Evolutionary conservation across 257 asterid species (phyloP), one percentile per base, ranked within the genome.

Genomic region (Thymus quinquecostatus): DNA sequence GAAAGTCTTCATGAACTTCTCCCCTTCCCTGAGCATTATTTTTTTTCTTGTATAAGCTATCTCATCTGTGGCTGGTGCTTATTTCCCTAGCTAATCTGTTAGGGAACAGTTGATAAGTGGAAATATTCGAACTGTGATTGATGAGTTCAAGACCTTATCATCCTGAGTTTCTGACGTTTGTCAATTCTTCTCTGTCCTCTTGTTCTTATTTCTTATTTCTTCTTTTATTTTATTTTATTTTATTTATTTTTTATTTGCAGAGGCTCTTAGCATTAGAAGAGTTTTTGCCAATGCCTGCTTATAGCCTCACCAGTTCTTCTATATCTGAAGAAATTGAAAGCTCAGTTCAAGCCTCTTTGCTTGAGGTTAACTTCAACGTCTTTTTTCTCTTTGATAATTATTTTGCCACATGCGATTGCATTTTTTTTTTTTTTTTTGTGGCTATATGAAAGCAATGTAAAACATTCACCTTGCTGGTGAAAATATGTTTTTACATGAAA

Each of bases 231-330:
- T 40, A 41, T 55, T 55, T n/a, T 14, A 67, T 57, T 75, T 36
- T 40, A 55, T 10, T 45, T 27, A 11, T 49, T 61, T 63, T 61
- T 60, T 68, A 79, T 57, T 12, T 83, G 75, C 92, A 94, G 98
- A 87, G 97, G 79, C 95, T 91, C 77, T 86, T 85, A 72, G 90
- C 93, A 60, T 86, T 90, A 49, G 99, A 94, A 80, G 99, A 94
- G 81, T 76, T 82, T 72, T 78, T 89, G 71, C 96, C 99, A 56
- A 71, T 77, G 68, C 86, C 86, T 78, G 81, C 72, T 40, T 50
- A 65, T 74, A 81, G 82, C 64, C 63, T 78, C 64, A 60, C 53
- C 75, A 67, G 72, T 76, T 54, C 84, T 68, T 69, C 57, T 72
- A 67, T 66, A 67, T 75, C 28, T 59, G 78, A 86, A 84, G 96